Conservation (phyloP, 164 flowering plant genomes). For the Pachysandra terminalis region DNA sequence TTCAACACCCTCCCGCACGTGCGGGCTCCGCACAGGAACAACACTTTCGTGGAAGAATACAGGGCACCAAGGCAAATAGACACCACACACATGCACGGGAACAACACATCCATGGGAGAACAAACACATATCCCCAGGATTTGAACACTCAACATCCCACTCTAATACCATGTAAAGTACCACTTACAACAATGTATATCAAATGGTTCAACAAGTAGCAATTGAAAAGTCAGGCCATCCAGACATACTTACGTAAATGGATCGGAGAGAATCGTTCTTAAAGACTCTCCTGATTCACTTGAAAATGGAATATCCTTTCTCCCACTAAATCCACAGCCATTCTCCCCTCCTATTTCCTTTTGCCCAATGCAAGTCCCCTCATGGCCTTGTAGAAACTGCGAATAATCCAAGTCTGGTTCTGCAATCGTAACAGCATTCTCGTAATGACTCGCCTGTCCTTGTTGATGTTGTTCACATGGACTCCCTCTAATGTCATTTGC, state of each 20-base stretch:
- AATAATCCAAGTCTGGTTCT: conserved; percentile 46
- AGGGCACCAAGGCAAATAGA: too few species aligned
- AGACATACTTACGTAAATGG: conserved; percentile 69
- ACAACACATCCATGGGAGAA: too few species aligned
- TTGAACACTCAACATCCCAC: too few species aligned
- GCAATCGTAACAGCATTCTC: conserved; percentile 51
- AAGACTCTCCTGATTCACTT: conserved; percentile 60
- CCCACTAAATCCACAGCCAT: conserved; percentile 65
- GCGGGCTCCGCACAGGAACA: too few species aligned
- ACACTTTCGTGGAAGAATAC: too few species aligned
- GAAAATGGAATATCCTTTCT: conserved; percentile 49
- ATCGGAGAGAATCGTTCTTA: conserved; percentile 73
- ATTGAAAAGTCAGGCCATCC: too few species aligned
- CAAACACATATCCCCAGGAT: too few species aligned
- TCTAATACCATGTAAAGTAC: too few species aligned
- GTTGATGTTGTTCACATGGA: conserved; percentile 32
- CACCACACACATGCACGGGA: too few species aligned
- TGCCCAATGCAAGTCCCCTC: conserved; percentile 41
- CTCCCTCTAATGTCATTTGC: conserved; percentile 28
- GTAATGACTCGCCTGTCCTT: conserved; percentile 28
- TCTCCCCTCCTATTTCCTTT: conserved; percentile 54
- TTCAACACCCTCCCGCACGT: too few species aligned
- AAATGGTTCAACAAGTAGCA: too few species aligned
- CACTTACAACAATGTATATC: too few species aligned
- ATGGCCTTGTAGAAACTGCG: conserved; percentile 49